Evolutionary conservation across 352 stramenopile genomes (phyloP).

Genomic region (Halophytophthora polymorphica): DNA sequence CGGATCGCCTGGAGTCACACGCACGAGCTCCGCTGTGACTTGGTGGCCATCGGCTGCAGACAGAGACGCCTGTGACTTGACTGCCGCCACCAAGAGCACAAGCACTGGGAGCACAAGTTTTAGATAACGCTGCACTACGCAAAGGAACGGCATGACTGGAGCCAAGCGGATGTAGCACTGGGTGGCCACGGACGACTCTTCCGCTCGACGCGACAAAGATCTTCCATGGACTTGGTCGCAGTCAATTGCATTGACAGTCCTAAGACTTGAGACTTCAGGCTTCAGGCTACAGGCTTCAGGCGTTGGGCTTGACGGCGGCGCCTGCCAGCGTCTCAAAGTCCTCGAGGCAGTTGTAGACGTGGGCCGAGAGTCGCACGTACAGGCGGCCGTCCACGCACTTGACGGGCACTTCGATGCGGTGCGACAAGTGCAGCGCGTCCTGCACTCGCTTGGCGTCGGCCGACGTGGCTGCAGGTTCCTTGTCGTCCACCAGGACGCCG

Average conservation of each 20-base stretch:
- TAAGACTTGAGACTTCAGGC: too few relatives aligned
- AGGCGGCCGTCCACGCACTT: slow-evolving; percentile 88
- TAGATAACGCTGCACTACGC: not conserved
- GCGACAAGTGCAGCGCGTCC: slow-evolving; percentile 77
- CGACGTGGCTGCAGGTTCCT: slow-evolving; percentile 49
- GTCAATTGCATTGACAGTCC: not conserved
- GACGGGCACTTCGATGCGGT: slow-evolving; percentile 90
- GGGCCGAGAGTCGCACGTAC: slow-evolving; percentile 88
- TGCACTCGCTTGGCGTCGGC: slow-evolving; percentile 90
- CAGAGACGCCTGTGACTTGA: slow-evolving; percentile 7
- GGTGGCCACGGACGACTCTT: slow-evolving; percentile 20
- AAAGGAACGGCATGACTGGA: slow-evolving; percentile 13
- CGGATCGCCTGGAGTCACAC: slow-evolving; percentile 36
- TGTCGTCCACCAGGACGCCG: slow-evolving; percentile 11
- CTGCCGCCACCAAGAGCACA: not conserved
- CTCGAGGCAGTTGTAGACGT: slow-evolving; percentile 89
- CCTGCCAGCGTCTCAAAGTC: slow-evolving; percentile 80
- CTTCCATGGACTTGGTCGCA: slow-evolving; percentile 1
- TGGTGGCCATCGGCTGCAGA: slow-evolving; percentile 14
- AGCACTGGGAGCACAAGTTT: not conserved
- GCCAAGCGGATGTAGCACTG: too few relatives aligned
- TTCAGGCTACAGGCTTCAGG: too few relatives aligned
- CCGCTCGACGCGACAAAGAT: slow-evolving; percentile 16
- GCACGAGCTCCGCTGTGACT: slow-evolving; percentile 27
- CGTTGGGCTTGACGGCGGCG: slow-evolving; percentile 11